phyloP scores from a whole-genome alignment of 2,329 filamentous ascomycete species.

The Colletotrichum coccodes region DNA sequence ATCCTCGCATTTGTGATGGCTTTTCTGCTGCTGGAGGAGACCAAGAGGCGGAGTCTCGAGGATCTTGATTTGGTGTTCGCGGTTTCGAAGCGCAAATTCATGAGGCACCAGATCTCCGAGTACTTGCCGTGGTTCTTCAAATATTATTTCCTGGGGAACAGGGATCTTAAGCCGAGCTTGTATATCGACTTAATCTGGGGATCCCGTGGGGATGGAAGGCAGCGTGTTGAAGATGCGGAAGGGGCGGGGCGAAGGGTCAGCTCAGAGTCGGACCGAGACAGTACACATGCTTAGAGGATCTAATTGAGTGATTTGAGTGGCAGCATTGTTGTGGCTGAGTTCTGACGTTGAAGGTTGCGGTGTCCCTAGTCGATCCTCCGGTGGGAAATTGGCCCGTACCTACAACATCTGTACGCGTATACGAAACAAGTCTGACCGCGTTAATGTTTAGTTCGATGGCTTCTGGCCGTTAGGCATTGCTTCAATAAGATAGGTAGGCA shows the following conservation, averaged over 20 bases:
- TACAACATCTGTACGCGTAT: neutral
- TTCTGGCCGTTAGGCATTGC: neutral
- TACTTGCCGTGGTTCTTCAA: slow-evolving; percentile 49
- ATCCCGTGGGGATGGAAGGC: neutral
- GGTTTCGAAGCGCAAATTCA: slow-evolving; percentile 49
- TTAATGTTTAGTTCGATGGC: neutral
- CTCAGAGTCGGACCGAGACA: slow-evolving; percentile 8
- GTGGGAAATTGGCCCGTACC: neutral
- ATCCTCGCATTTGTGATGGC: slow-evolving; percentile 56
- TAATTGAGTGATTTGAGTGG: neutral
- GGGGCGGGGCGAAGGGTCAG: neutral
- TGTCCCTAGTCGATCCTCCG: neutral
- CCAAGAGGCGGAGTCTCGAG: slow-evolving; percentile 50
- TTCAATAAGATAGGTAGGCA: neutral
- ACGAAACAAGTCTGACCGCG: neutral
- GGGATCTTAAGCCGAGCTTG: slow-evolving; percentile 40
- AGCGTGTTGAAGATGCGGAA: neutral
- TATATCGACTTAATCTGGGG: slow-evolving; percentile 47
- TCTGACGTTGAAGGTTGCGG: neutral
- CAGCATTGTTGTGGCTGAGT: neutral
- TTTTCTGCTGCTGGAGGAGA: slow-evolving; percentile 56
- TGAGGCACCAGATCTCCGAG: slow-evolving; percentile 44
- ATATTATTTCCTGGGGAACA: slow-evolving; percentile 37
- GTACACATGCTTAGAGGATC: slow-evolving; percentile 5
- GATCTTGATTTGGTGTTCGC: slow-evolving; percentile 52